Base-by-base conservation (phyloP, 2,329 filamentous ascomycete species). In the Ascochyta koolunga region DNA sequence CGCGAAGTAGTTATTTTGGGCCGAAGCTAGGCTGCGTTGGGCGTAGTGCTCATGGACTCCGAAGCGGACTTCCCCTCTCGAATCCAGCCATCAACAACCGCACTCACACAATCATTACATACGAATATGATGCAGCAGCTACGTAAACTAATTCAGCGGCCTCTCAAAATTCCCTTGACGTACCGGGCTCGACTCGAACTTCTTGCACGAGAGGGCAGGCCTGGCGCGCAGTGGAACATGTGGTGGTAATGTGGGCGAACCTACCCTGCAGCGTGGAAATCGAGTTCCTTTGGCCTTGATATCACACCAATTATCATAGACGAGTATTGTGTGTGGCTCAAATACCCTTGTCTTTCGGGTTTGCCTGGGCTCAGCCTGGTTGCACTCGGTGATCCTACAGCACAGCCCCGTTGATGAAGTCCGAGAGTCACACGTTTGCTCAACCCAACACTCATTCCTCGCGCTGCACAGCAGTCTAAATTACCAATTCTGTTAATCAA, bases 351-450 rank as follows among this genome's bases (percentile, higher is more conserved):
- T 42, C 25, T 15, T 2, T 18, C 27, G 29, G 45, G n/a, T 13
- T 18, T 25, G n/a, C 10, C 24, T 29, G n/a, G 21, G 44, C 32
- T 48, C 25, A 21, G 39, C 40, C 18, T 41, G 27, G 40, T 50
- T 3, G 24, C n/a, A 45, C 35, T 37, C 41, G 45, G 45, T 40
- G 45, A 24, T 33, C 9, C 8, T 41, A 31, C 21, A 21, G 45
- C 51, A 50, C 51, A 54, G 45, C 51, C 45, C 36, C 44, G 16
- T 40, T 19, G 13, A 18, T 1, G 15, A 54, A 50, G 45, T 50
- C 51, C 51, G 51, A 54, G 21, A 6, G 27, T 36, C 22, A 36
- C 16, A 36, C 8, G 11, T 8, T 25, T 4, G 22, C 25, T 33
- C 18, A 11, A 4, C 27, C 9, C 10, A 7, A 36, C 22, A 25